Evolutionary conservation across 768 basidiomycete genomes (phyloP).

Genomic region (Lactarius quietus): DNA sequence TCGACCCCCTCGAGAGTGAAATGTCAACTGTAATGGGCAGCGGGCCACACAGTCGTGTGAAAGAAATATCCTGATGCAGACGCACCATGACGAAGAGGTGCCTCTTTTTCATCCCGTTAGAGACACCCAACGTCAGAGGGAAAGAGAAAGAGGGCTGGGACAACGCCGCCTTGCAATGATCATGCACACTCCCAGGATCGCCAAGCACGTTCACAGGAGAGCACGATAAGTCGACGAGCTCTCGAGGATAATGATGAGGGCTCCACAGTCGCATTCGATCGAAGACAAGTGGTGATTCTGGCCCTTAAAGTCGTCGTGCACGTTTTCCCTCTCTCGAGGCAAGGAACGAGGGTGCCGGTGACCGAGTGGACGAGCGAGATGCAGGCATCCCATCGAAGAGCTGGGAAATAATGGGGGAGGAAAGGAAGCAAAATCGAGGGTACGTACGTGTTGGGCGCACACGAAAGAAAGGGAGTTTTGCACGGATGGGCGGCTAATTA

Average conservation of each 20-base stretch:
- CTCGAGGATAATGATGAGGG: conserved; percentile 4
- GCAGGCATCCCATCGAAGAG: conserved; percentile 1
- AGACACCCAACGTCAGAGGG: background rate
- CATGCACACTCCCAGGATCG: background rate
- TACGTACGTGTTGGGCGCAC: conserved; percentile 1
- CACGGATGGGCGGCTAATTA: conserved; percentile 3
- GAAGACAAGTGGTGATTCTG: conserved; percentile 1
- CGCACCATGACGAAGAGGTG: conserved; percentile 7
- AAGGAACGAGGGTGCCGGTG: conserved; percentile 19
- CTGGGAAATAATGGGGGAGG: conserved; percentile 2
- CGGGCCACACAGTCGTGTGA: background rate
- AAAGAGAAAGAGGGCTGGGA: background rate
- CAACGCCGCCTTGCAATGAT: background rate
- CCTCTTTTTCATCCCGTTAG: conserved; percentile 4
- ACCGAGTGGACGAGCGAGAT: background rate
- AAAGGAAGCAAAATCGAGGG: conserved; percentile 15
- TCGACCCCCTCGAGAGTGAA: background rate
- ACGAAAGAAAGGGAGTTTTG: background rate
- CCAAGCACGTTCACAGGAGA: conserved; percentile 3
- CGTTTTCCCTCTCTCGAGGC: background rate
- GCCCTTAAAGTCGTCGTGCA: conserved; percentile 7
- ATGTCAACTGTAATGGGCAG: background rate
- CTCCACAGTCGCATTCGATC: conserved; percentile 5
- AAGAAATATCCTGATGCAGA: conserved; percentile 3
- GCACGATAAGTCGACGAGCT: background rate